Base-by-base conservation (phyloP, 345 rosid genomes). In the Arabidopsis suecica region DNA sequence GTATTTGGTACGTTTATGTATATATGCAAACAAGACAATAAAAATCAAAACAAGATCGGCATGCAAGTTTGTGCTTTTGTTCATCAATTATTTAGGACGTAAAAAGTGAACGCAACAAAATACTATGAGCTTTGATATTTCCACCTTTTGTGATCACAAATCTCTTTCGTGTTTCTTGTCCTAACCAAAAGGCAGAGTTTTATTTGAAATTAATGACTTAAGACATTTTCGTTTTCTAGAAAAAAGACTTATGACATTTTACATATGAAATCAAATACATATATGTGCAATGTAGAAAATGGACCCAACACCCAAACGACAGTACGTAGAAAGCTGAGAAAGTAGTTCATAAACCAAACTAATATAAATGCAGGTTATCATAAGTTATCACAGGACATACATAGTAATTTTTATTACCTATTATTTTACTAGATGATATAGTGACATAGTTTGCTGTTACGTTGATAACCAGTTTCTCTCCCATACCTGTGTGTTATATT, bases 21-120 rank as follows among this genome's bases (percentile, higher is more conserved):
- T 61, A 4, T 38, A 49, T 38, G 69, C 51, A 61, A 61, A 61
- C 68, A 72, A 72, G 69, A 72, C 69, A 62, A 38, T 72, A 18
- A 30, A 62, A 51, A 72, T 11, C 34, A 28, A 71, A 53, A 40
- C 61, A 61, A 40, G 61, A 51, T 62, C 54, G 76, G 44, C 76
- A 41, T 72, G 69, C 76, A 62, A 62, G 25, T 68, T 54, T 68
- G 49, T 23, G 51, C 4, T 54, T 54, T 54, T 54, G 62, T 54
- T 68, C 28, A 68, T 54, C 51, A 68, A 54, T 37, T n/a, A 23
- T 54, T 36, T 25, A 20, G 51, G 45, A 32, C 36, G 32, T 53
- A 11, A 28, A 28, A 38, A 72, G 40, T 30, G 61, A 38, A 32
- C 25, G 40, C 40, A 50, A 61, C 67, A 12, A 12, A 30, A 49